Evolutionary conservation across 2,329 filamentous ascomycete genomes (phyloP).

Genomic region (Cercospora sp.): DNA sequence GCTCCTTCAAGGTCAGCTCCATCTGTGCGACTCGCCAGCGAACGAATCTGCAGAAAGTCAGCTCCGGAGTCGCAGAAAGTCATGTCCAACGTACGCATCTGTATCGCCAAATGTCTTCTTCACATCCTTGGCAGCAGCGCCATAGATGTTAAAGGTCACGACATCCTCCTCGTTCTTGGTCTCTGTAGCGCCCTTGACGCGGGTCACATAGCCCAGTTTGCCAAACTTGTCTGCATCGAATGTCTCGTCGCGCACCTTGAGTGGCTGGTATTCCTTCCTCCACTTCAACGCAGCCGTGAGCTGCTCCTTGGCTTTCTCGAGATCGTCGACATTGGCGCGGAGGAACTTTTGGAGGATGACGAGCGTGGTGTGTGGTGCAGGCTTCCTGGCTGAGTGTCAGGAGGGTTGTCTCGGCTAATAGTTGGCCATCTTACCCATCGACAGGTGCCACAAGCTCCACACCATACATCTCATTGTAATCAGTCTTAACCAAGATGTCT

Average conservation of each 20-base stretch:
- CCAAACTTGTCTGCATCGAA: slow-evolving; percentile 72
- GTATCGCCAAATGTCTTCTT: slow-evolving; percentile 78
- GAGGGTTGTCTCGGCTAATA: neutral
- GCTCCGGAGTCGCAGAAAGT: neutral
- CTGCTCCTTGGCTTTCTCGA: slow-evolving; percentile 73
- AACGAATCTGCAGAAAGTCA: slow-evolving; percentile 65
- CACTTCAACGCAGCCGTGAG: slow-evolving; percentile 77
- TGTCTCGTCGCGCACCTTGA: slow-evolving; percentile 60
- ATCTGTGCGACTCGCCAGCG: slow-evolving; percentile 87
- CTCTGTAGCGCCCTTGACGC: slow-evolving; percentile 59
- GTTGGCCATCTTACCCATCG: slow-evolving; percentile 28
- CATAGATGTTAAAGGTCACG: slow-evolving; percentile 93
- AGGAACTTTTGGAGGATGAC: slow-evolving; percentile 92
- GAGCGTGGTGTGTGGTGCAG: slow-evolving; percentile 68
- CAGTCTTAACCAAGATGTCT: slow-evolving; percentile 57
- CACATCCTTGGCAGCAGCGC: slow-evolving; percentile 76
- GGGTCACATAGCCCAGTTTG: slow-evolving; percentile 77
- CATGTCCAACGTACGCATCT: slow-evolving; percentile 64
- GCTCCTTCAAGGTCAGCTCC: slow-evolving; percentile 77
- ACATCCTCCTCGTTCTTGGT: slow-evolving; percentile 61
- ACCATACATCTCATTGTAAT: slow-evolving; percentile 83
- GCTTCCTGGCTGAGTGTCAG: slow-evolving; percentile 26
- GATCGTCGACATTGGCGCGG: slow-evolving; percentile 79
- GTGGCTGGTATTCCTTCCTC: slow-evolving; percentile 74
- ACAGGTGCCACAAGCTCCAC: slow-evolving; percentile 58